These are phyloP conservation scores for Cyberlindnera bimundalis DNA, from an alignment of 805 yeast genomes.

Conservation along the genomic window DNA sequence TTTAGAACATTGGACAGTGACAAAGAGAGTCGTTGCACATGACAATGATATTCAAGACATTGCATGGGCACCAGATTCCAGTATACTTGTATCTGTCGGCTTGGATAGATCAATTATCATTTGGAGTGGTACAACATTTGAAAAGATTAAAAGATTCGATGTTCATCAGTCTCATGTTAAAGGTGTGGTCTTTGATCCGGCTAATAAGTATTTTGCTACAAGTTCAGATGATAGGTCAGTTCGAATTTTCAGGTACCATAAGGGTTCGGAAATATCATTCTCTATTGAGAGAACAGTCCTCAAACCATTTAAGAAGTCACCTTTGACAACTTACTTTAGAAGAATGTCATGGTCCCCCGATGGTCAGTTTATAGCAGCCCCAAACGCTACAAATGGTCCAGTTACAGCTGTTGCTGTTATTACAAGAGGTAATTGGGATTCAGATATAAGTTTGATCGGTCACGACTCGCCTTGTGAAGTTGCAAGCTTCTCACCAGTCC, in stretches of 20 bases:
- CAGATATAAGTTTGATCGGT: constrained; percentile 71
- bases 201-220: constrained; percentile 95
- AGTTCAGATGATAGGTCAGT: constrained; percentile 94
- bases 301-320: constrained; percentile 85
- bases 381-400: constrained; percentile 83
- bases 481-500: constrained; percentile 66
- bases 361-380: constrained; percentile 82
- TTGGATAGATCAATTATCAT: constrained; percentile 88
- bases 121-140: constrained; percentile 93
- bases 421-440: constrained; percentile 76
- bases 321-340: constrained; percentile 86
- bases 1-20: constrained; percentile 89
- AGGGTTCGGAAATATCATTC: constrained; percentile 73
- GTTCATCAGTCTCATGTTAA: constrained; percentile 94
- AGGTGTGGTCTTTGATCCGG: constrained; percentile 97
- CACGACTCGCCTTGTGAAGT: constrained; percentile 87
- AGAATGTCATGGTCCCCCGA: constrained; percentile 89
- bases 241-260: constrained; percentile 81
- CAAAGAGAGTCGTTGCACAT: constrained; percentile 91
- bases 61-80: constrained; percentile 96
- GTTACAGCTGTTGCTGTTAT: constrained; percentile 70
- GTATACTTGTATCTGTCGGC: constrained; percentile 89
- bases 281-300: constrained; percentile 79
- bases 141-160: constrained; percentile 82
- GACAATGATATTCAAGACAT: constrained; percentile 97